These are phyloP conservation scores for Acephala macrosclerotiorum DNA, from an alignment of 2,329 filamentous ascomycete species.

Conservation along the genomic window DNA sequence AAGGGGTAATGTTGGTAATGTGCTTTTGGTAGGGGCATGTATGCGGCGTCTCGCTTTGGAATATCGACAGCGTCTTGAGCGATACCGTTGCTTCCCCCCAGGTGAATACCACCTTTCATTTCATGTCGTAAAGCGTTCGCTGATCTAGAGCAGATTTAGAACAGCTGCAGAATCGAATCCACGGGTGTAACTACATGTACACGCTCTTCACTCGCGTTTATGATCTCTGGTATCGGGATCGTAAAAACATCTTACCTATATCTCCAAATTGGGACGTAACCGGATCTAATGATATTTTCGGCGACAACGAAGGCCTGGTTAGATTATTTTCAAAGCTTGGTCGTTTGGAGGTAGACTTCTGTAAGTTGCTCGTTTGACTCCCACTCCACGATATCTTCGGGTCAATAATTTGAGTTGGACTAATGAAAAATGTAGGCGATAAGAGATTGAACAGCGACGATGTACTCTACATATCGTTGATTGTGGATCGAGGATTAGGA, in stretches of 20 bases:
- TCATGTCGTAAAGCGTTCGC: background rate
- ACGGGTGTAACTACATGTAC: slow-evolving; percentile 2
- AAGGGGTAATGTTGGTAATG: background rate
- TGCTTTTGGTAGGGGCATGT: background rate
- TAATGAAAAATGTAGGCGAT: too few relatives aligned
- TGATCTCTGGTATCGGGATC: background rate
- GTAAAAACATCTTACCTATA: background rate
- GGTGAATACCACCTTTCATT: background rate
- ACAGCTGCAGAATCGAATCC: background rate
- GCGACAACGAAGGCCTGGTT: too few relatives aligned
- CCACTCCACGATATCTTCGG: too few relatives aligned
- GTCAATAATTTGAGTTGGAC: too few relatives aligned
- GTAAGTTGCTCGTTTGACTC: too few relatives aligned
- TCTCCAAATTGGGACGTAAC: background rate
- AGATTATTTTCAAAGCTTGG: too few relatives aligned
- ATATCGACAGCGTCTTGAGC: slow-evolving; percentile 11
- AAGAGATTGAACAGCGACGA: too few relatives aligned
- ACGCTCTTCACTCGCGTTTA: background rate
- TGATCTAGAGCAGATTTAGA: background rate
- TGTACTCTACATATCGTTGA: too few relatives aligned
- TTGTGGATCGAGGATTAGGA: too few relatives aligned
- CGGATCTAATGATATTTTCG: background rate
- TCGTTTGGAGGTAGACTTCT: too few relatives aligned
- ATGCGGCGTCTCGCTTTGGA: background rate
- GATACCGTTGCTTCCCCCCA: slow-evolving; percentile 1